Evolutionary conservation across 495 filamentous ascomycete species (phyloP).

Genomic region (Daldinia vernicosa): DNA sequence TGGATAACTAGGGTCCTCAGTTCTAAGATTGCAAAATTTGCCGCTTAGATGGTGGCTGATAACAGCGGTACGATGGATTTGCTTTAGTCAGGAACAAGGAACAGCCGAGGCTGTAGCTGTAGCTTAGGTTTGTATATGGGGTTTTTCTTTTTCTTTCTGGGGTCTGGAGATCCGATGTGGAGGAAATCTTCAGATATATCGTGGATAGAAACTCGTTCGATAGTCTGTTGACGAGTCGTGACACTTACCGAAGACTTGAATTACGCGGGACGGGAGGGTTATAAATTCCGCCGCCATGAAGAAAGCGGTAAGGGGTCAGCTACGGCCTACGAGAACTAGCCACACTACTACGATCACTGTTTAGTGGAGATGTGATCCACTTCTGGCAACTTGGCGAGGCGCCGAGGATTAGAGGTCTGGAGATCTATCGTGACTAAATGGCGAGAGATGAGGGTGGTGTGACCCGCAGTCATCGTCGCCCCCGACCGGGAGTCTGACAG

Average conservation of each 20-base stretch:
- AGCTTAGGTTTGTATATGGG: conserved; percentile 9
- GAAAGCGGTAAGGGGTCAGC: conserved; percentile 36
- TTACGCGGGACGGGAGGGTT: conserved; percentile 30
- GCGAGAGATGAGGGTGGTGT: conserved; percentile 43
- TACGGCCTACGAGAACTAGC: conserved; percentile 33
- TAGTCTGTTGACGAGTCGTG: conserved; percentile 40
- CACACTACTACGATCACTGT: conserved; percentile 30
- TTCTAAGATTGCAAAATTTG: conserved; percentile 1
- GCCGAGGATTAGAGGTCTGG: conserved; percentile 39
- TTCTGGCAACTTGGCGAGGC: conserved; percentile 38
- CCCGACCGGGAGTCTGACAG: conserved; percentile 38
- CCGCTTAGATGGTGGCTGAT: conserved; percentile 15
- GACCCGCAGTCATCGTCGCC: conserved; percentile 37
- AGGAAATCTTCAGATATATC: conserved; percentile 24
- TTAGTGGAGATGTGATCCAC: conserved; percentile 40
- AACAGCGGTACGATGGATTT: conserved; percentile 30
- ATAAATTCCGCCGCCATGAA: conserved; percentile 32
- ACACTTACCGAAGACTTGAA: conserved; percentile 28
- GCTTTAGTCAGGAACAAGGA: conserved; percentile 29
- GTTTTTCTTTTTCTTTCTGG: conserved; percentile 10
- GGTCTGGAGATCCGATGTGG: conserved; percentile 19
- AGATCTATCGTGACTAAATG: conserved; percentile 46
- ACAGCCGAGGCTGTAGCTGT: conserved; percentile 33
- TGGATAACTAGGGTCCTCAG: conserved; percentile 15
- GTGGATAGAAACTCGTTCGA: conserved; percentile 31